These are phyloP conservation scores for Mucor sp. DNA, from an alignment of 371 early-diverging fungal species.

Conservation along the genomic window DNA sequence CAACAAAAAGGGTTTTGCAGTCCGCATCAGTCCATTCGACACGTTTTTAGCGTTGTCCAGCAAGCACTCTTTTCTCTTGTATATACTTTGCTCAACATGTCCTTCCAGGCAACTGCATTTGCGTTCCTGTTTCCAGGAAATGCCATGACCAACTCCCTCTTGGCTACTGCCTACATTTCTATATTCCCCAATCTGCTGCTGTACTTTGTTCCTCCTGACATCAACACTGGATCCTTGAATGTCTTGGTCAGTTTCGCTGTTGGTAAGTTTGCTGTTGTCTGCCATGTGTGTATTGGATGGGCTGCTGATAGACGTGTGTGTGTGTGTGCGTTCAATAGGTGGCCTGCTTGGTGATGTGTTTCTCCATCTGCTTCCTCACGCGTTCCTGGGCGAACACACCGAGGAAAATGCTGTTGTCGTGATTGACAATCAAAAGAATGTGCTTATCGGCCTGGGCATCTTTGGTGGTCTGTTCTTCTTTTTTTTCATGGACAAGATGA, in stretches of 20 bases:
- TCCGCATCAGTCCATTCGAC: conserved; percentile 1
- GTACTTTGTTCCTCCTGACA: conserved; percentile 81
- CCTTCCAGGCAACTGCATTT: conserved; percentile 11
- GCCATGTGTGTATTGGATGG: no score
- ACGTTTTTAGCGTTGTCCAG: background rate
- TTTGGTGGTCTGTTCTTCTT: conserved; percentile 77
- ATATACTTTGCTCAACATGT: background rate
- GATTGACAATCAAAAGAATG: conserved; percentile 52
- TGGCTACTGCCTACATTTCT: conserved; percentile 85
- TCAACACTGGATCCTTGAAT: conserved; percentile 69
- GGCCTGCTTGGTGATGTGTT: conserved; percentile 89
- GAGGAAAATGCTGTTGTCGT: background rate
- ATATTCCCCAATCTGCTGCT: conserved; percentile 81
- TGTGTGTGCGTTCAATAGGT: no score
- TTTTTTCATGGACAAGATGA: conserved; percentile 77
- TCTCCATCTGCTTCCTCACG: conserved; percentile 82
- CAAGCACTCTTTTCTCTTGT: background rate
- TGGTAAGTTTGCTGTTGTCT: conserved; percentile 36
- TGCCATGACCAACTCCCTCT: conserved; percentile 69
- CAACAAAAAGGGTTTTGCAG: background rate
- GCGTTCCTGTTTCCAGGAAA: conserved; percentile 58
- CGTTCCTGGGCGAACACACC: conserved; percentile 53
- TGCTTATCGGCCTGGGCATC: conserved; percentile 71
- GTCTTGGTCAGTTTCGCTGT: conserved; percentile 83
- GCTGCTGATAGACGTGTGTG: background rate